These are phyloP conservation scores for Metarhizium robertsii DNA, from an alignment of 2,329 filamentous ascomycete species.

Conservation along the genomic window DNA sequence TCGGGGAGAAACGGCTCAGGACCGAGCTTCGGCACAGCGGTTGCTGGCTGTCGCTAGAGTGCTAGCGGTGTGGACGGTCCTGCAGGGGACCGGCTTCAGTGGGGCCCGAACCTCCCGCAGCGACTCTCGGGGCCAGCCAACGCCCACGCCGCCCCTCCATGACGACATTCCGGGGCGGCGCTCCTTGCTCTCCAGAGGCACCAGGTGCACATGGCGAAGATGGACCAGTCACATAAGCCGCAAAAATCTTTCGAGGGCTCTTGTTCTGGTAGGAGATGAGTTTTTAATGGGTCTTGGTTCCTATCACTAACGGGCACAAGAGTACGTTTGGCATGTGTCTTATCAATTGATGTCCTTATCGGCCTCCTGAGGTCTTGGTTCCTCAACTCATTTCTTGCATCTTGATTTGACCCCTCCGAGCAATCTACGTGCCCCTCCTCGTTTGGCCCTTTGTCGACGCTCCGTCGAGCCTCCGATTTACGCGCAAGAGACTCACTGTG, in stretches of 20 bases:
- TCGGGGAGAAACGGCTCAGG: slow-evolving; percentile 1
- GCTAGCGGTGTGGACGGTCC: not conserved
- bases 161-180: slow-evolving; percentile 7
- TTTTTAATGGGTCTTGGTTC: too few relatives aligned
- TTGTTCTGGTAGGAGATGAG: not conserved
- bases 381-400: not conserved
- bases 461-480: not conserved
- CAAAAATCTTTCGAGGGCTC: not conserved
- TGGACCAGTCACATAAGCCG: not conserved
- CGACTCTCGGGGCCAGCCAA: slow-evolving; percentile 1
- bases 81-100: not conserved
- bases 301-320: too few relatives aligned
- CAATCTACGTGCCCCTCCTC: not conserved
- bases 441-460: slow-evolving; percentile 5
- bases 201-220: not conserved
- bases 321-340: not conserved
- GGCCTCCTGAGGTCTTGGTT: not conserved
- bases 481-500: not conserved
- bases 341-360: slow-evolving; percentile 2
- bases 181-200: not conserved
- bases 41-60: not conserved
- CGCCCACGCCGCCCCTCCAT: slow-evolving; percentile 6
- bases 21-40: not conserved
- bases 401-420: too few relatives aligned
- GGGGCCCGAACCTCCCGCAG: not conserved